Conservation (phyloP, 495 filamentous ascomycete species). For the Neurospora sp. region DNA sequence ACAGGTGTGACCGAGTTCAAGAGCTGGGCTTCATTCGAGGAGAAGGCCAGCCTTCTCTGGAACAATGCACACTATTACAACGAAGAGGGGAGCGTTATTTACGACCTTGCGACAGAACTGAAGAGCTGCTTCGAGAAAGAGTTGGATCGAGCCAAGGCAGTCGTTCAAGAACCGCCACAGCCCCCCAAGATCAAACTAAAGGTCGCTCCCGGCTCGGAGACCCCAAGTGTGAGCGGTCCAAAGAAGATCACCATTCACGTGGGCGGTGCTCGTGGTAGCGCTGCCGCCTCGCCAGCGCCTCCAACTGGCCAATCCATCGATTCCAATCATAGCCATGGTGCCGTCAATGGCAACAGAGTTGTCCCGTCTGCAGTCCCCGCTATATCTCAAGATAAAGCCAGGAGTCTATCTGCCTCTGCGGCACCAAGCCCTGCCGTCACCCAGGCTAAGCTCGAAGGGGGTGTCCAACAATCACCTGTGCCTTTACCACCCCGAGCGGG, state of each 20-base stretch:
- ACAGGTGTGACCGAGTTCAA: constrained; percentile 64
- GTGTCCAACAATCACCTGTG: constrained; percentile 28
- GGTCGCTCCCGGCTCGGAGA: constrained; percentile 34
- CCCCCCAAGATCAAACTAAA: constrained; percentile 67
- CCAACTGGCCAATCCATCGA: constrained; percentile 31
- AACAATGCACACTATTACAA: constrained; percentile 81
- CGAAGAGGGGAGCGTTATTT: constrained; percentile 76
- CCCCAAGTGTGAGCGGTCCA: constrained; percentile 18
- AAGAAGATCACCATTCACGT: constrained; percentile 49
- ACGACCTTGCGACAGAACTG: constrained; percentile 57
- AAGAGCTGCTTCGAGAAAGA: constrained; percentile 58
- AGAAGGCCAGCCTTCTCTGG: constrained; percentile 70
- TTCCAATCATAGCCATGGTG: constrained; percentile 14
- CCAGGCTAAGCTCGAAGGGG: constrained; percentile 33
- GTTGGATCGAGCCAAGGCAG: constrained; percentile 57
- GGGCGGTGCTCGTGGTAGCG: constrained; percentile 37
- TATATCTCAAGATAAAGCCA: constrained; percentile 27
- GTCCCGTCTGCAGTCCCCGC: constrained; percentile 12
- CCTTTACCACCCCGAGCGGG: constrained; percentile 4
- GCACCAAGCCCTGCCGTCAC: constrained; percentile 37
- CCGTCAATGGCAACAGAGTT: constrained; percentile 19
- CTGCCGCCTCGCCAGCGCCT: constrained; percentile 47
- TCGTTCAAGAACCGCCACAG: constrained; percentile 52
- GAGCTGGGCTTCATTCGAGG: constrained; percentile 70
- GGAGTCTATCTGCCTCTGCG: constrained; percentile 34